These are phyloP conservation scores for Piromyces sp. DNA, from an alignment of 192 early-diverging fungal genomes.

Conservation along the genomic window DNA sequence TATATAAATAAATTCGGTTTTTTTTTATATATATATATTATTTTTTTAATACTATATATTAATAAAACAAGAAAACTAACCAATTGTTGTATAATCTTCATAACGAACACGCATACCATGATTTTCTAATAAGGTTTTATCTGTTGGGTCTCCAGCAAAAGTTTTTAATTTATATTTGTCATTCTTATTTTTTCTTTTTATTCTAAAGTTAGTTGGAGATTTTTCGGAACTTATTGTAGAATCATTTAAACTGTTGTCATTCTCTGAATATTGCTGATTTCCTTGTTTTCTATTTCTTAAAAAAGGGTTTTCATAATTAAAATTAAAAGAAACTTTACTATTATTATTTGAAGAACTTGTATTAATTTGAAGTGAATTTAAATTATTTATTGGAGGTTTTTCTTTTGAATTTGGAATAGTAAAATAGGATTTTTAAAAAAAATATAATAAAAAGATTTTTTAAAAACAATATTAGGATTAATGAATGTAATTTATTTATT, in stretches of 20 bases:
- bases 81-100: slow-evolving; percentile 37
- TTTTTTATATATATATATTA: slow-evolving; percentile 34
- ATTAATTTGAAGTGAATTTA: background rate
- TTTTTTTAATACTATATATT: too few relatives aligned
- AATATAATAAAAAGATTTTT: too few relatives aligned
- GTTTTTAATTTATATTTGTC: background rate
- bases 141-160: background rate
- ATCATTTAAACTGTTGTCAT: too few relatives aligned
- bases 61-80: slow-evolving; percentile 14
- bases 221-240: too few relatives aligned
- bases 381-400: background rate
- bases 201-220: background rate
- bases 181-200: background rate
- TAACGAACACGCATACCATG: slow-evolving; percentile 37
- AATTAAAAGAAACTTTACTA: background rate
- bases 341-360: background rate
- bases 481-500: too few relatives aligned
- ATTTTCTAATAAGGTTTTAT: slow-evolving; percentile 11
- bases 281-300: background rate
- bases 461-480: too few relatives aligned
- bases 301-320: background rate
- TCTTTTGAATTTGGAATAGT: background rate
- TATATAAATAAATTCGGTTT: too few relatives aligned
- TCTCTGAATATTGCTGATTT: too few relatives aligned
- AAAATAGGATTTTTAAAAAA: background rate